Evolutionary conservation across 495 filamentous ascomycete genomes (phyloP).

Genomic region (Podospora bellae-mahoneyi): DNA sequence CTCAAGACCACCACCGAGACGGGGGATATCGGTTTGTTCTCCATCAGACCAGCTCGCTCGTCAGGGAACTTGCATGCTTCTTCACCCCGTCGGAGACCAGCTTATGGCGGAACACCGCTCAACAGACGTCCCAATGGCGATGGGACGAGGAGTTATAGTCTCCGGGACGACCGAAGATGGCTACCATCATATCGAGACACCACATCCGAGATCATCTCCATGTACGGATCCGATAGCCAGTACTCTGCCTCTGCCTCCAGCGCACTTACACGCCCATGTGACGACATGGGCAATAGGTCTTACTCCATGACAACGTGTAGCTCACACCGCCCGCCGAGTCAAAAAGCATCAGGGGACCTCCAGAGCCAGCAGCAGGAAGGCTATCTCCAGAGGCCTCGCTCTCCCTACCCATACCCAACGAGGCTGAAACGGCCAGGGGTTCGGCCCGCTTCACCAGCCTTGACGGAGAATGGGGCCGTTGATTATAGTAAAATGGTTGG

Average conservation of each 20-base stretch:
- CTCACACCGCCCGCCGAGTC: slow-evolving; percentile 48
- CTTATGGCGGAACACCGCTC: slow-evolving; percentile 10
- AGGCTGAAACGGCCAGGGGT: slow-evolving; percentile 62
- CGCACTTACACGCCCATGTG: slow-evolving; percentile 37
- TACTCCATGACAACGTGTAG: slow-evolving; percentile 59
- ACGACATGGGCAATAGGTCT: slow-evolving; percentile 47
- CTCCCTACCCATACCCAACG: slow-evolving; percentile 62
- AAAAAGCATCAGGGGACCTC: slow-evolving; percentile 53
- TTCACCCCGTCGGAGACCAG: slow-evolving; percentile 16
- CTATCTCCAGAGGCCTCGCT: slow-evolving; percentile 52
- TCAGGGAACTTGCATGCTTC: slow-evolving; percentile 28
- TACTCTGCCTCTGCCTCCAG: slow-evolving; percentile 37
- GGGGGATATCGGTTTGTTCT: slow-evolving; percentile 62
- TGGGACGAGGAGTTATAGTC: slow-evolving; percentile 9
- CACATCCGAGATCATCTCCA: slow-evolving; percentile 46
- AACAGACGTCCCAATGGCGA: neutral
- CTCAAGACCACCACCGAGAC: slow-evolving; percentile 67
- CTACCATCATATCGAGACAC: slow-evolving; percentile 44
- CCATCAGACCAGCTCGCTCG: slow-evolving; percentile 50
- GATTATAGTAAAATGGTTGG: slow-evolving; percentile 52
- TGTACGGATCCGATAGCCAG: slow-evolving; percentile 46
- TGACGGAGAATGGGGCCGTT: slow-evolving; percentile 48
- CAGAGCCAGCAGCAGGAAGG: slow-evolving; percentile 39
- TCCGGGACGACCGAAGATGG: slow-evolving; percentile 32
- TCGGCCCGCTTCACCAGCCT: slow-evolving; percentile 59